Evolutionary conservation across 1,139 yeast species (phyloP).

Genomic region (Candida sanyaensis): DNA sequence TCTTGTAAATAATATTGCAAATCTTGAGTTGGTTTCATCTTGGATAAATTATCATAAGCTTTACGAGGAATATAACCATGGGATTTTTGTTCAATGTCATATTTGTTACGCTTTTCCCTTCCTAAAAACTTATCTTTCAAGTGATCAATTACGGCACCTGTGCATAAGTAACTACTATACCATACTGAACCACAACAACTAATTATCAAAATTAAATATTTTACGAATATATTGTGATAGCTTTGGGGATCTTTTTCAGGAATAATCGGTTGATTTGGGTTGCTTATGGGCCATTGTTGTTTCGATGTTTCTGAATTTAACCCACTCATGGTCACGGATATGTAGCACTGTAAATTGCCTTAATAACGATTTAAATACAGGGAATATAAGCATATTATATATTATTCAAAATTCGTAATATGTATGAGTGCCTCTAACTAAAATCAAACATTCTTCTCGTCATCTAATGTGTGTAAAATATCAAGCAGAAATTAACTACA

Average conservation of each 20-base stretch:
- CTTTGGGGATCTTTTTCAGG: not conserved
- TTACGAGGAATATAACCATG: constrained; percentile 27
- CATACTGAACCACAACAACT: constrained; percentile 29
- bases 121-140: constrained; percentile 25
- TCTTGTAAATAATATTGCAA: constrained; percentile 66
- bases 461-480: no score
- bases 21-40: constrained; percentile 29
- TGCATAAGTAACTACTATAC: constrained; percentile 26
- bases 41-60: constrained; percentile 32
- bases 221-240: constrained; percentile 20
- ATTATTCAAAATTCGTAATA: no score
- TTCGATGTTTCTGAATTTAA: no score
- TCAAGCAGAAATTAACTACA: no score
- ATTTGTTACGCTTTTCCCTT: constrained; percentile 15
- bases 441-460: no score
- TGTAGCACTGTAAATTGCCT: no score
- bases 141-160: constrained; percentile 31
- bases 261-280: not conserved
- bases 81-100: constrained; percentile 14
- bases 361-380: no score
- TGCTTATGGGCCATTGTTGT: no score
- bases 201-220: constrained; percentile 22
- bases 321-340: no score
- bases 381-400: no score
- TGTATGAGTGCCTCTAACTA: no score